Evolutionary conservation across 148 eudicot species (phyloP), one percentile per base, ranked within the genome.

Genomic region (Pouteria glomerata): DNA sequence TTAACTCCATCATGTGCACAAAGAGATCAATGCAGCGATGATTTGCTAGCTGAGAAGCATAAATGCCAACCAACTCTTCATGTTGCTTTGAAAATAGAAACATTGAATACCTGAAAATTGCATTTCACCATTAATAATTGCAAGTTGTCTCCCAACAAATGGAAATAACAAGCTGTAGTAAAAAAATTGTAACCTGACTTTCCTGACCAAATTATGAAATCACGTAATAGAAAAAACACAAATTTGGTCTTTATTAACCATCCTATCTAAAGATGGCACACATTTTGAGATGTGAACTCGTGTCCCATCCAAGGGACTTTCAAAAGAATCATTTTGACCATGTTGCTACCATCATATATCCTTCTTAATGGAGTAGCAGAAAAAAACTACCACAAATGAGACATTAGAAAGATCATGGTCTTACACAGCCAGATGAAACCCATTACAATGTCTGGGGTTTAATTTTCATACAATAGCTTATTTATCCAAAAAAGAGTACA

Each of bases 1-100:
- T 84, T 74, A 89, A 74, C 83, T 95, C 99, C 99, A 95, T 95
- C 99, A 95, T 91, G 74, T 89, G 90, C 81, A 95, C 97, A 88
- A 88, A 91, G 60, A 95, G 89, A 72, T 95, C 97, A 73, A 89
- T 82, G 86, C 99, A 95, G 52, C 92, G 96, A 78, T 95, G 97
- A 56, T 73, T 83, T 57, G 93, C 99, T 76, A 95, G 96, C 81
- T 91, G 89, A 71, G 96, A 89, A 71, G 96, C 97, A 86, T 95
- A 95, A 51, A 89, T 88, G 51, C 99, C 99, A 58, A 95, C 91
- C 81, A 95, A 79, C 75, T 91, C 96, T 74, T 95, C 97, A 44
- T 83, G 93, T 71, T 95, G 97, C 66, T 85, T 82, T 29, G 97
- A 81, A 73, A 95, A 95, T 57, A 95, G 87, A 76, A 86, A 95